These are phyloP conservation scores for Bromus sterilis DNA, from an alignment of 176 grass and related monocot genomes.

Conservation along the genomic window DNA sequence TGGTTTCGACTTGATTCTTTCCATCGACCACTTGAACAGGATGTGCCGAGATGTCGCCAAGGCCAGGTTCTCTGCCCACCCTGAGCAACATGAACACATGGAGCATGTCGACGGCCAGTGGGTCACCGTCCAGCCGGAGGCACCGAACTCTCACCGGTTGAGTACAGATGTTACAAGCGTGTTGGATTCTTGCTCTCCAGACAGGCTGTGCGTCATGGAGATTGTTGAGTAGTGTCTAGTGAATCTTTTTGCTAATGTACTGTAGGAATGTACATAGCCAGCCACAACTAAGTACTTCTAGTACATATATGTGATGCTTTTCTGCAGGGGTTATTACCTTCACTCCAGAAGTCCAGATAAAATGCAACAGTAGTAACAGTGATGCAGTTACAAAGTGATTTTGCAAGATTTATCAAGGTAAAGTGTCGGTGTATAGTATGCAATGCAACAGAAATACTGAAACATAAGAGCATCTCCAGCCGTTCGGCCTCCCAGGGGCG, in stretches of 20 bases:
- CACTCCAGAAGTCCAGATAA: too few species aligned
- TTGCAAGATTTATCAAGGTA: too few species aligned
- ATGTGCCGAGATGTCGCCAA: conserved; percentile 58
- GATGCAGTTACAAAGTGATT: too few species aligned
- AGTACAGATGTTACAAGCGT: conserved; percentile 29
- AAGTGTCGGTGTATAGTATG: too few species aligned
- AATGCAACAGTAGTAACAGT: too few species aligned
- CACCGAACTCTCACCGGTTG: conserved; percentile 41
- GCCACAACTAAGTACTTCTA: neutral
- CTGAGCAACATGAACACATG: conserved; percentile 44
- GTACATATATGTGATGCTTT: neutral
- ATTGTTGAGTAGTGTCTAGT: conserved; percentile 45
- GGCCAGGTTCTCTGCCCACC: conserved; percentile 35
- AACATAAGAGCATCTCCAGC: too few species aligned
- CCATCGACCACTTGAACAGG: conserved; percentile 55
- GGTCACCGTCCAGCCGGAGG: conserved; percentile 32
- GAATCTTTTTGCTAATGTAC: conserved; percentile 2
- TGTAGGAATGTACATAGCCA: conserved; percentile 13
- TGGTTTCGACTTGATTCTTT: conserved; percentile 59
- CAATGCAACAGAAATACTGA: too few species aligned
- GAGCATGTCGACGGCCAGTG: conserved; percentile 37
- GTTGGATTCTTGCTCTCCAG: conserved; percentile 46
- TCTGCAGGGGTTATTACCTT: neutral
- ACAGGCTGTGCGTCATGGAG: conserved; percentile 44
- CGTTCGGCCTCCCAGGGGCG: too few species aligned